Conservation (phyloP, 768 basidiomycete species). For the Cystobasidium onofrii region DNA sequence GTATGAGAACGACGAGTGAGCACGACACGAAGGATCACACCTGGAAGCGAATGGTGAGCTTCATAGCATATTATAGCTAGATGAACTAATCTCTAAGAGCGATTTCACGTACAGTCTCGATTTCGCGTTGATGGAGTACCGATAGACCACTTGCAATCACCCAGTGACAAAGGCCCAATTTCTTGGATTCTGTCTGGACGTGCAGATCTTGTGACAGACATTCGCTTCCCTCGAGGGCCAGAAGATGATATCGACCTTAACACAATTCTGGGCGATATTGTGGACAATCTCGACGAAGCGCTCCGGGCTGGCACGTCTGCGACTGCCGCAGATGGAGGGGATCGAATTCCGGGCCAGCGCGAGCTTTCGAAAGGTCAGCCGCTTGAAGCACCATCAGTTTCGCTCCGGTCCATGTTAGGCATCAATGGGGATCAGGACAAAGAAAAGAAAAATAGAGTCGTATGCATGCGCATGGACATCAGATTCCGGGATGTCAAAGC, state of each 20-base stretch:
- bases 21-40: conserved; percentile 72
- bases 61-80: conserved; percentile 7
- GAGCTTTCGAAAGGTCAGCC: conserved; percentile 32
- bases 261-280: conserved; percentile 77
- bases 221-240: conserved; percentile 78
- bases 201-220: conserved; percentile 91
- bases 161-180: conserved; percentile 71
- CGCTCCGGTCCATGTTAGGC: conserved; percentile 17
- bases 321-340: neutral
- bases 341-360: conserved; percentile 36
- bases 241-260: conserved; percentile 63
- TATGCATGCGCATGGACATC: conserved; percentile 73
- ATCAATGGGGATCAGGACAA: conserved; percentile 33
- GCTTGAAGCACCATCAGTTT: conserved; percentile 36
- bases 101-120: conserved; percentile 57
- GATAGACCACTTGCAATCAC: conserved; percentile 85
- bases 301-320: neutral
- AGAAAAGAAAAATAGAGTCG: conserved; percentile 35
- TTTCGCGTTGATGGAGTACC: conserved; percentile 94
- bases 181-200: conserved; percentile 98
- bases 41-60: conserved; percentile 77
- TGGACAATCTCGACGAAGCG: conserved; percentile 64
- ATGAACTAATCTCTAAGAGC: conserved; percentile 26
- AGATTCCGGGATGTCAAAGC: conserved; percentile 93
- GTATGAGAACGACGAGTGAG: conserved; percentile 80